Base-by-base conservation (phyloP, 1,139 yeast species). In the Saccharomyces hybrid region DNA sequence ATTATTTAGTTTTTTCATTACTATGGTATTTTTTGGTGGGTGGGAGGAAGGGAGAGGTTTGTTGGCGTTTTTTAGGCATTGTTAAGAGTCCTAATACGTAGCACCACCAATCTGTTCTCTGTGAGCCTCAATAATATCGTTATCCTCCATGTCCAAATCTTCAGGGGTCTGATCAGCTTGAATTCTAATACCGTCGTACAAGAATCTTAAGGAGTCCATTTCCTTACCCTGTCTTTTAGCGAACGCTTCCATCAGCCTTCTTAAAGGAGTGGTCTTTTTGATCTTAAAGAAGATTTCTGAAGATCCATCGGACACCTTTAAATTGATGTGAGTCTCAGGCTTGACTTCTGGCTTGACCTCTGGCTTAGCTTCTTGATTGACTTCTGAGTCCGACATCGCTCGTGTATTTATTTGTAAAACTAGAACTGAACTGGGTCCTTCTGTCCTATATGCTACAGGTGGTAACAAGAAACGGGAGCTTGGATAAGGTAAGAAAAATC, bases 71-170 rank as follows among this genome's bases (percentile, higher is more conserved):
- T 14, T 16, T 8, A 14, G 25, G 23, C 23, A 11, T 16, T 9
- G 5, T 9, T 2, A 20, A 3, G 23, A 9, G 44, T 8, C 23
- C 44, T 38, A 38, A n/a, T 34, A 42, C n/a, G n/a, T 28, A 23
- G 34, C 25, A 48, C 72, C 73, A 59, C 96, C 88, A 56, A 85
- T 84, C 73, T 93, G 99, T 72, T 90, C 96, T 73, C 95, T 86
- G 73, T 91, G 97, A n/a, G 97, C 99, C 73, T 95, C 99, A 63
- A 95, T 91, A 62, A 88, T 87, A 70, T 95, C 99, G 63, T 93
- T 93, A 70, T 93, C 97, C 71, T 88, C 95, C 80, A 91, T 83
- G 56, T 89, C 98, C 63, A 93, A 79, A 61, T 84, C 87, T 50
- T 86, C 96, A 8, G 99, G 98, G 2, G 99, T 93, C 65, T 88